Evolutionary conservation across 108 stramenopile genomes (phyloP).

Genomic region (Pseudonitzschia pungens): DNA sequence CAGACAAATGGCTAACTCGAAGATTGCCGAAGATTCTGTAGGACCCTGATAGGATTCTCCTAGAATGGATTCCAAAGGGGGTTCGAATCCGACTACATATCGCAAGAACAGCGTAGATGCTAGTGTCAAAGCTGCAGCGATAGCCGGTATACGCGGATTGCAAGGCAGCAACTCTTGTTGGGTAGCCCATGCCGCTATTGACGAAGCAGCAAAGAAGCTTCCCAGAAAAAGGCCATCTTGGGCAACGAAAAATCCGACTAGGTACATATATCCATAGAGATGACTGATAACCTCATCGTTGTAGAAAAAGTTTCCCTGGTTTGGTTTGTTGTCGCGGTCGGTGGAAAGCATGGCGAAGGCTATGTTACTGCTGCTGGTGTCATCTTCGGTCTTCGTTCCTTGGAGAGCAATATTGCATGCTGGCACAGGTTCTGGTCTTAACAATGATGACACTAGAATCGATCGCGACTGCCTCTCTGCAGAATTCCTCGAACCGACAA

Average conservation of each 20-base stretch:
- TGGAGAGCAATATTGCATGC: neutral
- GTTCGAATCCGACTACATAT: constrained; percentile 21
- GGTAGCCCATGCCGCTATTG: constrained; percentile 11
- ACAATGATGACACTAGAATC: too few relatives aligned
- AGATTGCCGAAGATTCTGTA: constrained; percentile 8
- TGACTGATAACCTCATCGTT: constrained; percentile 32
- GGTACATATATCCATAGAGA: constrained; percentile 31
- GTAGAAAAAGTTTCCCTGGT: constrained; percentile 24
- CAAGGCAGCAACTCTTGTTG: constrained; percentile 10
- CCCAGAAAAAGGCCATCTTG: constrained; percentile 23
- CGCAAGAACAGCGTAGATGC: neutral
- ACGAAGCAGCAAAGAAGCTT: constrained; percentile 6
- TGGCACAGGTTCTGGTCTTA: too few relatives aligned
- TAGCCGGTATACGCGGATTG: constrained; percentile 27
- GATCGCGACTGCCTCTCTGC: too few relatives aligned
- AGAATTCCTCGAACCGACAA: neutral
- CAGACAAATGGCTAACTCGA: constrained; percentile 16
- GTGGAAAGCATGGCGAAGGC: constrained; percentile 18
- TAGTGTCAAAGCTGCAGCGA: constrained; percentile 16
- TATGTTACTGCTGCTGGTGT: neutral
- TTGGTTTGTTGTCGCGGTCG: constrained; percentile 17
- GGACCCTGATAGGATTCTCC: constrained; percentile 18
- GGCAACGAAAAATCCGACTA: constrained; percentile 24
- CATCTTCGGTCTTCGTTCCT: neutral
- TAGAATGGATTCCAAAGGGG: neutral